A percentile compares a stretch with the other conserved stretches of the same genome.
phyloP scores from a whole-genome alignment of 2,329 filamentous ascomycete genomes.

The Helotiales sp. region DNA sequence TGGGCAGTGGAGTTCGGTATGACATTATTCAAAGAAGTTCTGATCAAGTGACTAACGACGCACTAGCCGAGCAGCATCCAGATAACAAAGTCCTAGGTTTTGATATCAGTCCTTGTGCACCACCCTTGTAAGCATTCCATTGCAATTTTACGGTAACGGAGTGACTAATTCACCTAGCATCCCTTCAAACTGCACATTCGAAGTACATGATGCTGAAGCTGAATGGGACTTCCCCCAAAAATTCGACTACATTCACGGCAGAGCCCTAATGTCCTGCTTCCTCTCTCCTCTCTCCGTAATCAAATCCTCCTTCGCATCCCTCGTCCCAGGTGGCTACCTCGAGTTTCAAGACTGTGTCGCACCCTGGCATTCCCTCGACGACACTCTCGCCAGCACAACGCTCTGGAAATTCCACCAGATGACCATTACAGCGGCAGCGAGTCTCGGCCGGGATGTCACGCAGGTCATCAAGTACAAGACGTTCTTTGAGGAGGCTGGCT shows the following conservation, averaged over 20 bases:
- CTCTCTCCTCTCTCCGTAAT: background rate
- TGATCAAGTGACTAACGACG: background rate
- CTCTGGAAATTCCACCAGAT: slow-evolving; percentile 9
- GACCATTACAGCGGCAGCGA: slow-evolving; percentile 5
- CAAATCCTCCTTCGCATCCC: background rate
- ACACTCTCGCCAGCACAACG: background rate
- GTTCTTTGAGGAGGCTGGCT: slow-evolving; percentile 30
- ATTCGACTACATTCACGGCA: slow-evolving; percentile 35
- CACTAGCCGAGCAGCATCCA: slow-evolving; percentile 35
- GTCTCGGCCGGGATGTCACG: slow-evolving; percentile 3
- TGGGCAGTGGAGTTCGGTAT: slow-evolving; percentile 47
- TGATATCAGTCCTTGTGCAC: slow-evolving; percentile 42
- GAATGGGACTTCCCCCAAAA: slow-evolving; percentile 35
- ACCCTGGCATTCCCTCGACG: slow-evolving; percentile 9
- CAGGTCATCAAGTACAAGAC: slow-evolving; percentile 14
- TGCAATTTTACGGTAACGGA: no score
- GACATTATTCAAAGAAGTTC: background rate
- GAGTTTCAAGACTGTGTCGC: slow-evolving; percentile 17
- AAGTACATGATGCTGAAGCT: slow-evolving; percentile 60
- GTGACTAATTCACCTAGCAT: slow-evolving; percentile 41
- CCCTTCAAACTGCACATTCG: slow-evolving; percentile 64
- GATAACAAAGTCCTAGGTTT: slow-evolving; percentile 37
- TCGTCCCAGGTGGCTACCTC: slow-evolving; percentile 7
- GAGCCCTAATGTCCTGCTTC: slow-evolving; percentile 15
- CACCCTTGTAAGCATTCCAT: slow-evolving; percentile 41